Conservation (phyloP, 345 rosid species). For the Adansonia digitata region DNA sequence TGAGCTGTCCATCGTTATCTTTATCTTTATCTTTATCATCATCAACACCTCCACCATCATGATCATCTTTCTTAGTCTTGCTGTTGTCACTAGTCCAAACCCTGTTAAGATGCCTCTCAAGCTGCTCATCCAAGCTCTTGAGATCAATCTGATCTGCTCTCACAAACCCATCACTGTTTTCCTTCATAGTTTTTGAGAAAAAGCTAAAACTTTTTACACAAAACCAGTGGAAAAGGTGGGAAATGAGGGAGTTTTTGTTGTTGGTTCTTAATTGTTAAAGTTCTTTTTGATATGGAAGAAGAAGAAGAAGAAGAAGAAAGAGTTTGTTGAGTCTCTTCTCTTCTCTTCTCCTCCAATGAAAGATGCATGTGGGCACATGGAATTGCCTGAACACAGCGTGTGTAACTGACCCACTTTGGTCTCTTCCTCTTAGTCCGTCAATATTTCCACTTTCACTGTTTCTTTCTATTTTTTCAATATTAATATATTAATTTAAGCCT, state of each 20-base stretch:
- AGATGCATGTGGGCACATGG: constrained; percentile 58
- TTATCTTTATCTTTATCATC: constrained; percentile 24
- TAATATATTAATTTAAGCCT: too few species aligned
- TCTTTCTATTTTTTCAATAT: too few species aligned
- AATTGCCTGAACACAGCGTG: constrained; percentile 31
- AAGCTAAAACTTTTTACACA: background rate
- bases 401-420: constrained; percentile 20
- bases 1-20: background rate
- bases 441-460: background rate
- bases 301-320: constrained; percentile 13
- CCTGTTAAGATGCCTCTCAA: constrained; percentile 74
- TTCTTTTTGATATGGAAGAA: background rate
- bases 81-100: constrained; percentile 63
- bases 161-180: constrained; percentile 68
- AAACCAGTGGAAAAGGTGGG: background rate
- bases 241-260: background rate
- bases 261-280: too few species aligned
- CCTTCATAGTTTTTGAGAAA: constrained; percentile 46
- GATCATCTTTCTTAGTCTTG: constrained; percentile 38
- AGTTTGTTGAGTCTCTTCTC: background rate
- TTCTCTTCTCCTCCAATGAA: background rate
- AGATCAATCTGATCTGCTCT: constrained; percentile 99
- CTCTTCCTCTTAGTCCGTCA: background rate
- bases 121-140: constrained; percentile 89
- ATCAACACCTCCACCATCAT: constrained; percentile 12